Evolutionary conservation across 2,329 filamentous ascomycete genomes (phyloP), one percentile per base, ranked within the genome.

Genomic region (Colletotrichum plurivorum): DNA sequence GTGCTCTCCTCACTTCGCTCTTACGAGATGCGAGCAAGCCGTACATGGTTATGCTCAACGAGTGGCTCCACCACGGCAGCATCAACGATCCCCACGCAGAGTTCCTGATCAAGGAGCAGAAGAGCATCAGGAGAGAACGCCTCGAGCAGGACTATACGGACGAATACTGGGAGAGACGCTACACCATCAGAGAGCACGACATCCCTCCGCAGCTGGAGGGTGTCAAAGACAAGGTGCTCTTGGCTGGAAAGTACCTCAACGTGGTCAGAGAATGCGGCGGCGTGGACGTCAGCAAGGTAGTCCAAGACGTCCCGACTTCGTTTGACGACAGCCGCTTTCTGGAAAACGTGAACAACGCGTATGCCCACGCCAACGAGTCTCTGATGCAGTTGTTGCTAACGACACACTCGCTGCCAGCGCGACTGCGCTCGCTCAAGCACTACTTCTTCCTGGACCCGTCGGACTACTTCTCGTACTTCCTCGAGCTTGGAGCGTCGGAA

Each of bases 391-490:
- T 99, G 0, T 90, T 99, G 3, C 87, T 99, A 48, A 98, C 95
- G 0, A 96, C 96, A 7, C 96, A 99, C 77, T 93, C 93, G 13
- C 88, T 99, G 5, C 95, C 95, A 0, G 92, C 93, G 31, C 90
- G 96, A 45, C 87, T 99, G 65, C 90, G 92, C 53, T 98, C 95
- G 15, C 85, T 99, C 46, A 99, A 99, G 79, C 96, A 99, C 81
- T 99, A 99, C 83, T 99, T 98, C 84, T 99, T 99, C 85, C 90
- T 99, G 71, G 95, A 98, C 75, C 93, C 95, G 9, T 98, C 96
- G 41, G 96, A 99, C 79, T 99, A 97, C 84, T 98, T 99, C 80
- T 94, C 94, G 3, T 97, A 98, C 81, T 99, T 99, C 79, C 90
- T 99, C 69, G 96, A 99, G 77, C 90, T 99, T 20, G 91, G 94